Percentiles rank a stretch among this genome's conserved stretches.
phyloP scores from a whole-genome alignment of 2,329 filamentous ascomycete species.

The Diplodia intermedia region DNA sequence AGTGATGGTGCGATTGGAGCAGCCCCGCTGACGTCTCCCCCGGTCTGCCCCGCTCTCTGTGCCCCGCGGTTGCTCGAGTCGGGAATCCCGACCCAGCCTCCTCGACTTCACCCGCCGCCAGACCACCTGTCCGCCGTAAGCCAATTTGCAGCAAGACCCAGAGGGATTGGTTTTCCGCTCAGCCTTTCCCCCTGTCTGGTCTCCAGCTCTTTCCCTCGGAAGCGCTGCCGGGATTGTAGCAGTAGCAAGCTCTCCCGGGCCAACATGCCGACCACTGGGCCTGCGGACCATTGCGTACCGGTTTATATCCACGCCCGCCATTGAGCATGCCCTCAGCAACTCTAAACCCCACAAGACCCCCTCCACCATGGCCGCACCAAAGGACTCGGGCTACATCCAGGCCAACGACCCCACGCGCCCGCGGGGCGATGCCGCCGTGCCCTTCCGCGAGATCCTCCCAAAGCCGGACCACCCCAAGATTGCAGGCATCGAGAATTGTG shows the following conservation, averaged over 20 bases:
- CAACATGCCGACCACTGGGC: conserved; percentile 22
- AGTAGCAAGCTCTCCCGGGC: conserved; percentile 5
- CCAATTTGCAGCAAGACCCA: neutral
- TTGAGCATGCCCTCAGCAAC: neutral
- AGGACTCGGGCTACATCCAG: conserved; percentile 32
- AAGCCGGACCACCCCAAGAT: conserved; percentile 30
- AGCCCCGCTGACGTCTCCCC: conserved; percentile 12
- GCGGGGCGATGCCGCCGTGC: conserved; percentile 32
- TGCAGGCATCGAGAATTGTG: conserved; percentile 32
- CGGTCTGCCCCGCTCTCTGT: conserved; percentile 14
- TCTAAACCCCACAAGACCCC: neutral
- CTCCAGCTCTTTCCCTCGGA: neutral
- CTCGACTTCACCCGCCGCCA: neutral
- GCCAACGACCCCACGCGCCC: conserved; percentile 30
- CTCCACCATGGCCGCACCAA: conserved; percentile 43
- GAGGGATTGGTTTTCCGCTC: conserved; percentile 9
- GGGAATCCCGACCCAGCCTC: conserved; percentile 12
- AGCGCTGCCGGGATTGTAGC: neutral
- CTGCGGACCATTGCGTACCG: conserved; percentile 5
- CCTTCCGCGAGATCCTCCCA: conserved; percentile 34
- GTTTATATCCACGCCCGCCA: conserved; percentile 1
- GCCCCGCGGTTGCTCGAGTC: conserved; percentile 19
- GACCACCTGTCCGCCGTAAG: neutral
- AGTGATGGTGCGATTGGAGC: conserved; percentile 2
- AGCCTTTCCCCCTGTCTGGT: neutral